A percentile compares a stretch with the other conserved stretches of the same genome.
Conservation (phyloP, 2,329 filamentous ascomycete genomes). For the Venturia effusa region DNA sequence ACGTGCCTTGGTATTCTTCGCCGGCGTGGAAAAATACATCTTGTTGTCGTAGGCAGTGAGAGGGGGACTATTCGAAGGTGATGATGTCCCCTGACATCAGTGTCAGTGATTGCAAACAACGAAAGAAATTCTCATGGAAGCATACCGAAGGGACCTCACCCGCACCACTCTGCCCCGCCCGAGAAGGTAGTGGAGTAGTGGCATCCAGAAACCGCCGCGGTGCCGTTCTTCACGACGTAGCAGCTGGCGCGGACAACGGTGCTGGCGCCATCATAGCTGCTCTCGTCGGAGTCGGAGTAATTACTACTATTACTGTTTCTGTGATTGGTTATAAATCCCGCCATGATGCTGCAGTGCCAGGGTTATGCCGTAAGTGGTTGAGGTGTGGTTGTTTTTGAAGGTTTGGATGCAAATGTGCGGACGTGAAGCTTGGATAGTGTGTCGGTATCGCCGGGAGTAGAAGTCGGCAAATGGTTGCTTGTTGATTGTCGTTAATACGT, state of each 20-base stretch:
- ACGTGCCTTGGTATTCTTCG: constrained; percentile 27
- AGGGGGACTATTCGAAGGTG: constrained; percentile 81
- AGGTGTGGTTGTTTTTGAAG: background rate
- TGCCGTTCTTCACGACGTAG: constrained; percentile 66
- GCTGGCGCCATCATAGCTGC: constrained; percentile 49
- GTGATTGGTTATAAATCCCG: constrained; percentile 55
- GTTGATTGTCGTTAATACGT: background rate
- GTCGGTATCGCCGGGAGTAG: background rate
- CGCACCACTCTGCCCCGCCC: constrained; percentile 44
- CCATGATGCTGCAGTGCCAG: constrained; percentile 49
- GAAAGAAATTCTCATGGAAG: background rate
- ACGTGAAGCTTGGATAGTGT: background rate
- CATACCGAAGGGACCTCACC: constrained; percentile 34
- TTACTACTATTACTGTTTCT: constrained; percentile 62
- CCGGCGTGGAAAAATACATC: constrained; percentile 37
- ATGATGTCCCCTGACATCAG: constrained; percentile 59
- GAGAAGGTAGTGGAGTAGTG: constrained; percentile 93
- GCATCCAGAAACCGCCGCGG: constrained; percentile 65
- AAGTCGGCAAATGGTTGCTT: background rate
- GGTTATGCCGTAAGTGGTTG: constrained; percentile 19
- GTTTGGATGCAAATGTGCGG: background rate
- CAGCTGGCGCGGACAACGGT: constrained; percentile 81
- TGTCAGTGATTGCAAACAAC: background rate
- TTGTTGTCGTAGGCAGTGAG: constrained; percentile 60
- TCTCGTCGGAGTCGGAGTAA: constrained; percentile 23